A percentile compares a stretch with the other conserved stretches of the same genome.
phyloP scores from a whole-genome alignment of 768 basidiomycete species.

The Cubamyces lactineus region DNA sequence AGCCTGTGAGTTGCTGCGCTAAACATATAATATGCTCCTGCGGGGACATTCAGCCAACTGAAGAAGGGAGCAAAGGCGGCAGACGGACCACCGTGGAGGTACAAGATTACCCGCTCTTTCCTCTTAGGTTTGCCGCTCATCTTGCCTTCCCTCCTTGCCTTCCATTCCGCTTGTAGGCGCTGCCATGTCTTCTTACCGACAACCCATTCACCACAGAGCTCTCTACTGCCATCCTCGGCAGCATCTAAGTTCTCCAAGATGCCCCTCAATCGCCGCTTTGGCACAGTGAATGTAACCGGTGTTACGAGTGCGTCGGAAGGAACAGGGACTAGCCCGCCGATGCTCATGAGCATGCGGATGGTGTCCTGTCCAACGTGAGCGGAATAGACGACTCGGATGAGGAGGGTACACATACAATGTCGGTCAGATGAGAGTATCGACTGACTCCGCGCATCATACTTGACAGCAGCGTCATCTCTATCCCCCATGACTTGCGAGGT shows the following conservation, averaged over 20 bases:
- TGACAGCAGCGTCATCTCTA: slow-evolving; percentile 90
- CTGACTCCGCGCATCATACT: slow-evolving; percentile 84
- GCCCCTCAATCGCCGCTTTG: slow-evolving; percentile 70
- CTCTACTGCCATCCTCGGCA: slow-evolving; percentile 73
- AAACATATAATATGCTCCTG: slow-evolving; percentile 92
- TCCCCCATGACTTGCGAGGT: slow-evolving; percentile 88
- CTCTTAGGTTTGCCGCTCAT: slow-evolving; percentile 40
- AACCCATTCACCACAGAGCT: slow-evolving; percentile 95
- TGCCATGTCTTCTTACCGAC: slow-evolving; percentile 93
- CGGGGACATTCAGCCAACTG: not conserved
- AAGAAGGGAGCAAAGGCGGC: not conserved
- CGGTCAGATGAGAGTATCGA: slow-evolving; percentile 78
- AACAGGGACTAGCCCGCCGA: slow-evolving; percentile 81
- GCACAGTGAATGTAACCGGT: slow-evolving; percentile 89
- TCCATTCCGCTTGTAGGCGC: slow-evolving; percentile 81
- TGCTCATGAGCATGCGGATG: slow-evolving; percentile 68
- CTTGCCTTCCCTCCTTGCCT: slow-evolving; percentile 36
- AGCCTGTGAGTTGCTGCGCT: slow-evolving; percentile 89
- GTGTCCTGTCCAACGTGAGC: slow-evolving; percentile 38
- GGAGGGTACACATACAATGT: slow-evolving; percentile 60
- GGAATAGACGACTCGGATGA: not conserved
- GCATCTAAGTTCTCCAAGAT: slow-evolving; percentile 78
- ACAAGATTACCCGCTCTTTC: slow-evolving; percentile 85
- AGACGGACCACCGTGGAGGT: slow-evolving; percentile 84
- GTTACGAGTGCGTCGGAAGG: slow-evolving; percentile 94